These are phyloP conservation scores for Scedosporium minutisporum DNA, from an alignment of 2,329 filamentous ascomycete genomes.

Conservation along the genomic window DNA sequence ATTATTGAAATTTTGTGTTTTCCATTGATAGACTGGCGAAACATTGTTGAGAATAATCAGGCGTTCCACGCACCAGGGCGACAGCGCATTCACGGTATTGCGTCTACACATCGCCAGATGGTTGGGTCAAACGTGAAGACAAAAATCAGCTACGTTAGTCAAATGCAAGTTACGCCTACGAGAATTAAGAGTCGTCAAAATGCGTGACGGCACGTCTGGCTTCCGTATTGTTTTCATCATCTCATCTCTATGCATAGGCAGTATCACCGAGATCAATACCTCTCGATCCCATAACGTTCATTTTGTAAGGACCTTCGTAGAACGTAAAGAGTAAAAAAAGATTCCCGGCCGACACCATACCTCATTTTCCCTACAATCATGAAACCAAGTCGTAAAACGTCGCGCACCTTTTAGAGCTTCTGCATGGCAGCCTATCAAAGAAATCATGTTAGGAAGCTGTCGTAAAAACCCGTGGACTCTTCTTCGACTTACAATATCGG, in stretches of 20 bases:
- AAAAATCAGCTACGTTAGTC: neutral
- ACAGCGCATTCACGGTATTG: no score
- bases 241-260: slow-evolving; percentile 5
- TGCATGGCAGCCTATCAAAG: slow-evolving; percentile 60
- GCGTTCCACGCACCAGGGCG: no score
- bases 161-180: neutral
- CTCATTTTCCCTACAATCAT: slow-evolving; percentile 2
- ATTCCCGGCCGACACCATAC: slow-evolving; percentile 6
- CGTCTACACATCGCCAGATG: no score
- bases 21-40: no score
- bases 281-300: neutral
- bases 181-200: neutral
- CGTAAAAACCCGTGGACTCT: neutral
- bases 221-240: slow-evolving; percentile 2
- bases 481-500: slow-evolving; percentile 58
- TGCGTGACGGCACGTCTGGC: slow-evolving; percentile 1
- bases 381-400: slow-evolving; percentile 7
- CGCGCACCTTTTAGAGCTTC: slow-evolving; percentile 59
- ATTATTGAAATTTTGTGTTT: no score
- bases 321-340: neutral
- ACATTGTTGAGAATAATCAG: no score
- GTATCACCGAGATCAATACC: slow-evolving; percentile 1
- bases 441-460: slow-evolving; percentile 10
- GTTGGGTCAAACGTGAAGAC: no score
- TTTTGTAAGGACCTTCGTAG: neutral